Percentiles rank a stretch among this genome's conserved stretches.
Conservation (phyloP, 371 early-diverging fungal species). For the Sporodiniella umbellata region DNA sequence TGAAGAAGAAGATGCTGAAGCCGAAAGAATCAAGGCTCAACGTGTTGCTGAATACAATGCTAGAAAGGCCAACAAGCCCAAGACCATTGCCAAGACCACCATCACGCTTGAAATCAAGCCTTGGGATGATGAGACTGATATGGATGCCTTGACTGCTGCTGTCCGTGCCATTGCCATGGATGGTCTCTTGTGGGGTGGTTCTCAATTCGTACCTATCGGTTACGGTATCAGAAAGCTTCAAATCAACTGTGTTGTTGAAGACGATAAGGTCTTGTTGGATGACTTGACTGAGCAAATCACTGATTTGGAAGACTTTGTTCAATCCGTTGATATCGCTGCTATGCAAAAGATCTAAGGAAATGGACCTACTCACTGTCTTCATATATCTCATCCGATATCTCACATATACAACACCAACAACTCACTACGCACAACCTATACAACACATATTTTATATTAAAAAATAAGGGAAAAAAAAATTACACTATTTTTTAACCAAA, state of each 20-base stretch:
- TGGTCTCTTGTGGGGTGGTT: constrained; percentile 90
- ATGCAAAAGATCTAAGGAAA: constrained; percentile 90
- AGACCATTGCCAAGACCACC: constrained; percentile 89
- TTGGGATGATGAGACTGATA: constrained; percentile 96
- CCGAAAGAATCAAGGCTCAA: constrained; percentile 83
- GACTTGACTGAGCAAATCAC: constrained; percentile 78
- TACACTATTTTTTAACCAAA: not conserved
- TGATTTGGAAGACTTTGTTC: constrained; percentile 83
- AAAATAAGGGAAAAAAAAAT: not conserved
- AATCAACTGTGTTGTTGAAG: constrained; percentile 91
- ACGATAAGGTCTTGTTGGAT: constrained; percentile 78
- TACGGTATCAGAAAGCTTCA: constrained; percentile 71
- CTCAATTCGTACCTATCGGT: constrained; percentile 78
- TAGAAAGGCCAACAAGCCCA: constrained; percentile 93
- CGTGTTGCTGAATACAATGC: constrained; percentile 91
- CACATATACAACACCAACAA: no score
- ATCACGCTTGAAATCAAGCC: constrained; percentile 94
- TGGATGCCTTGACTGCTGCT: constrained; percentile 69
- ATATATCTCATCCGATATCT: no score
- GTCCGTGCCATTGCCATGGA: constrained; percentile 81
- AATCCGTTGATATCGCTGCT: constrained; percentile 90
- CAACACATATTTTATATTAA: not conserved
- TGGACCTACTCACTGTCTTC: not conserved
- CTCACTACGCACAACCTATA: no score
- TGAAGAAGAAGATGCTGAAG: constrained; percentile 85